Percentiles rank a stretch among this genome's conserved stretches.
These are phyloP conservation scores for Scenedesmus sp. DNA, from an alignment of 163 green algal species.

Conservation along the genomic window DNA sequence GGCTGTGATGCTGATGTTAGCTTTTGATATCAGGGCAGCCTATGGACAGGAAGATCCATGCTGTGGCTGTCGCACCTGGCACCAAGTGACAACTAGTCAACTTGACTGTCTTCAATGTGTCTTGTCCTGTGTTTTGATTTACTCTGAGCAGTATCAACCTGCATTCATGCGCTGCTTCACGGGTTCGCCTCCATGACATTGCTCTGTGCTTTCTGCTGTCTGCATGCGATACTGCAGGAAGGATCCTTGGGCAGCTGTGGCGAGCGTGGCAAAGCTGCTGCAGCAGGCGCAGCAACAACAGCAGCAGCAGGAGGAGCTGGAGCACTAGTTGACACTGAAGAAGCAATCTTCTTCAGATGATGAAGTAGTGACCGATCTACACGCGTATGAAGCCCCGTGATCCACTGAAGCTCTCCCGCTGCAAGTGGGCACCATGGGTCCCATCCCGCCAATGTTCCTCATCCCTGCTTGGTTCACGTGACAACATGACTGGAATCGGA, in stretches of 20 bases:
- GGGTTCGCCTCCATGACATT: background rate
- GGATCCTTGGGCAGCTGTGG: constrained; percentile 25
- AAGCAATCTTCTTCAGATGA: background rate
- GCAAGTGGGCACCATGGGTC: background rate
- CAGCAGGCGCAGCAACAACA: background rate
- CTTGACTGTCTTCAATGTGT: too few species aligned
- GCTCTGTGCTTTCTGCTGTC: background rate
- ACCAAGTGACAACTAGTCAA: too few species aligned
- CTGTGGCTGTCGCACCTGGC: too few species aligned
- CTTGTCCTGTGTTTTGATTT: too few species aligned
- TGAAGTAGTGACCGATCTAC: too few species aligned
- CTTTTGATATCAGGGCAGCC: too few species aligned
- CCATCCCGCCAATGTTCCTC: background rate
- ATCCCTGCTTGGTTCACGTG: background rate
- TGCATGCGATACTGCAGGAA: background rate
- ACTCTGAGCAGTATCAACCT: too few species aligned
- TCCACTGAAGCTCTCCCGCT: background rate
- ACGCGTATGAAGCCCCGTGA: background rate
- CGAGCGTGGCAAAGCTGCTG: background rate
- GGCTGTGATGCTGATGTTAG: too few species aligned
- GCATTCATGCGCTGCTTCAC: too few species aligned
- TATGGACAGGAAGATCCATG: too few species aligned
- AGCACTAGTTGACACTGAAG: background rate
- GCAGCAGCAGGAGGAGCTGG: background rate
- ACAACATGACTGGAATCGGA: background rate